Conservation (phyloP, 768 basidiomycete species). For the Amanita polypyramis region DNA sequence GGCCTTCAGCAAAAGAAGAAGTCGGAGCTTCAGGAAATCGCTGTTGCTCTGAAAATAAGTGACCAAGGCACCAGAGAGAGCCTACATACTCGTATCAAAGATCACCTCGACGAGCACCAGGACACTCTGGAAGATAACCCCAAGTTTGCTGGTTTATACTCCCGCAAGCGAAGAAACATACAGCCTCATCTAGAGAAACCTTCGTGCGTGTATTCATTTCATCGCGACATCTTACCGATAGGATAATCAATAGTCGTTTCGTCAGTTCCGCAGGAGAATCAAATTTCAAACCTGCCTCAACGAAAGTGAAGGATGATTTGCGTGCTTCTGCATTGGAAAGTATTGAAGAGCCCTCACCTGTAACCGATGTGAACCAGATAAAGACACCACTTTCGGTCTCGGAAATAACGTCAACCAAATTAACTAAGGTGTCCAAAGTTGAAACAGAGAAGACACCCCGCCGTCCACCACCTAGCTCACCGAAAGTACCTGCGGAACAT, state of each 20-base stretch:
- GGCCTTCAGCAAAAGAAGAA: slow-evolving; percentile 59
- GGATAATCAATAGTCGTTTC: slow-evolving; percentile 5
- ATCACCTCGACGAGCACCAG: slow-evolving; percentile 47
- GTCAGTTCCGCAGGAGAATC: slow-evolving; percentile 10
- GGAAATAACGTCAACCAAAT: slow-evolving; percentile 15
- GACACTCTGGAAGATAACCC: slow-evolving; percentile 45
- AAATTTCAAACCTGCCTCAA: slow-evolving; percentile 12
- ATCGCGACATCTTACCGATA: slow-evolving; percentile 11
- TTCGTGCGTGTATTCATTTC: neutral
- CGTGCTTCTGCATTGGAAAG: slow-evolving; percentile 22
- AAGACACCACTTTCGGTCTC: slow-evolving; percentile 26
- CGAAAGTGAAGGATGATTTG: slow-evolving; percentile 15
- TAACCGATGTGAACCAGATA: slow-evolving; percentile 25
- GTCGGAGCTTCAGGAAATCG: slow-evolving; percentile 53
- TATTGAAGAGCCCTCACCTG: slow-evolving; percentile 37
- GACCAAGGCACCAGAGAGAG: slow-evolving; percentile 57
- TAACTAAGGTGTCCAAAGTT: slow-evolving; percentile 12
- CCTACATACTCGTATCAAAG: slow-evolving; percentile 49
- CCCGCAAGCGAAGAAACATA: slow-evolving; percentile 31
- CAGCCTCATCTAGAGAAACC: slow-evolving; percentile 21
- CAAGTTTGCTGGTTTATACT: slow-evolving; percentile 44
- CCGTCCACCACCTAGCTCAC: slow-evolving; percentile 30
- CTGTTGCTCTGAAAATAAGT: slow-evolving; percentile 38
- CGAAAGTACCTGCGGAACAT: slow-evolving; percentile 28
- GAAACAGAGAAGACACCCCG: slow-evolving; percentile 21